phyloP scores from a whole-genome alignment of 2,329 filamentous ascomycete genomes.

The Xylaria arbuscula region DNA sequence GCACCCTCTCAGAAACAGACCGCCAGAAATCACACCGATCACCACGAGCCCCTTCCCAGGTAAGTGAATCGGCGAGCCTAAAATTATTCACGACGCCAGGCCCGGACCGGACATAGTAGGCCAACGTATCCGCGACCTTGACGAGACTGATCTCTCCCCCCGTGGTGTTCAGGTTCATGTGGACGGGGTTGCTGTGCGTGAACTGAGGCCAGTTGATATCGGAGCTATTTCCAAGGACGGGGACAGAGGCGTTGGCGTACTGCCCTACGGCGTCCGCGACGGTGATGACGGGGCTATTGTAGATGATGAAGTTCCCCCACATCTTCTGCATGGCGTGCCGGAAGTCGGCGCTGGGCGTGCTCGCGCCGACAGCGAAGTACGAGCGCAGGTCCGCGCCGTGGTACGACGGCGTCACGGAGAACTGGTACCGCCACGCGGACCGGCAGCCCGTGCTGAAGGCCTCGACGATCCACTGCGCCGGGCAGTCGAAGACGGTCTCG shows the following conservation, averaged over 20 bases:
- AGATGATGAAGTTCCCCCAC: constrained; percentile 57
- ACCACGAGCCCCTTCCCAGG: constrained; percentile 47
- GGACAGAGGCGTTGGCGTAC: constrained; percentile 48
- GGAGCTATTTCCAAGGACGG: constrained; percentile 43
- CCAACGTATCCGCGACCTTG: constrained; percentile 43
- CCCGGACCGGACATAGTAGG: constrained; percentile 43
- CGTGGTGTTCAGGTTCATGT: constrained; percentile 59
- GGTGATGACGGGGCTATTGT: constrained; percentile 54
- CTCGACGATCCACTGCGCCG: constrained; percentile 61
- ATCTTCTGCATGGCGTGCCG: constrained; percentile 55
- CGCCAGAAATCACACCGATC: constrained; percentile 47
- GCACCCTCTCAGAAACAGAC: constrained; percentile 41
- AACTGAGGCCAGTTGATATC: constrained; percentile 50
- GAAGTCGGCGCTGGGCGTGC: constrained; percentile 49
- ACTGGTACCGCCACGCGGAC: constrained; percentile 57
- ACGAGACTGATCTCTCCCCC: constrained; percentile 48
- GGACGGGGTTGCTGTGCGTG: constrained; percentile 48
- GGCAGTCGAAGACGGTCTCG: constrained; percentile 62
- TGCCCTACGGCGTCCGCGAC: constrained; percentile 47
- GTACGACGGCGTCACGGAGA: constrained; percentile 51
- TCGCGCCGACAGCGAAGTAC: constrained; percentile 50
- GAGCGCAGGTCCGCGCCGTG: constrained; percentile 52
- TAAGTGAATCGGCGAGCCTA: constrained; percentile 37
- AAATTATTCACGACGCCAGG: constrained; percentile 46
- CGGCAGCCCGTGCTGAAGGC: constrained; percentile 53